Percentiles rank a stretch among this genome's conserved stretches.
Conservation (phyloP, 495 filamentous ascomycete species). For the Alectoria sarmentosa region DNA sequence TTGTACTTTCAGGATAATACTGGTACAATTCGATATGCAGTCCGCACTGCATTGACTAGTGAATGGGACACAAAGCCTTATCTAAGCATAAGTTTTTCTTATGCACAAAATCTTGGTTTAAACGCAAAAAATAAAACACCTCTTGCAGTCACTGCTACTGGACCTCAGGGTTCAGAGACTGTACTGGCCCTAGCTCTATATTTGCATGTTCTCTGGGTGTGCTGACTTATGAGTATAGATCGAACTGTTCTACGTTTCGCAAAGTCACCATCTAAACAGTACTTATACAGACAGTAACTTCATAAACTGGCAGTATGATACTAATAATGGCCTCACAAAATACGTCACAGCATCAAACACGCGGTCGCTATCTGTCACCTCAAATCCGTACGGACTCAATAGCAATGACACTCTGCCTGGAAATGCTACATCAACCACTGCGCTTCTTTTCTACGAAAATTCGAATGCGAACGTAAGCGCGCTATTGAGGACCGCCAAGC, state of each 20-base stretch:
- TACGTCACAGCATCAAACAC: neutral
- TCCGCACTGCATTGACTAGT: neutral
- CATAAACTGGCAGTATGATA: neutral
- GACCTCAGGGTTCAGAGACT: neutral
- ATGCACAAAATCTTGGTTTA: too few species aligned
- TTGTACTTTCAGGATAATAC: neutral
- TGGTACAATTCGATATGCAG: neutral
- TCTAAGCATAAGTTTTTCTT: neutral
- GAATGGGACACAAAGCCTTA: neutral
- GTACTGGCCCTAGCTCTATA: neutral
- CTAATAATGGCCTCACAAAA: too few species aligned
- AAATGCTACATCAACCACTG: neutral
- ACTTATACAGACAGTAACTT: too few species aligned
- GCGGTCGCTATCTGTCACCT: neutral
- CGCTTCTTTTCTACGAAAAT: neutral
- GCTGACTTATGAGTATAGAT: neutral
- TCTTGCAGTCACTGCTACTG: neutral
- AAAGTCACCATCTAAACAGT: neutral
- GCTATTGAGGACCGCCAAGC: too few species aligned
- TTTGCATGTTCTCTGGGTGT: neutral
- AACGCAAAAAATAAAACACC: neutral
- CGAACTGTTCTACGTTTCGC: neutral
- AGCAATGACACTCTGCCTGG: too few species aligned
- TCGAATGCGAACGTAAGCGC: neutral
- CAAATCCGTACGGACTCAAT: neutral